A percentile compares a stretch with the other conserved stretches of the same genome.
phyloP scores from a whole-genome alignment of 768 basidiomycete species.

The Amanita molliuscula region DNA sequence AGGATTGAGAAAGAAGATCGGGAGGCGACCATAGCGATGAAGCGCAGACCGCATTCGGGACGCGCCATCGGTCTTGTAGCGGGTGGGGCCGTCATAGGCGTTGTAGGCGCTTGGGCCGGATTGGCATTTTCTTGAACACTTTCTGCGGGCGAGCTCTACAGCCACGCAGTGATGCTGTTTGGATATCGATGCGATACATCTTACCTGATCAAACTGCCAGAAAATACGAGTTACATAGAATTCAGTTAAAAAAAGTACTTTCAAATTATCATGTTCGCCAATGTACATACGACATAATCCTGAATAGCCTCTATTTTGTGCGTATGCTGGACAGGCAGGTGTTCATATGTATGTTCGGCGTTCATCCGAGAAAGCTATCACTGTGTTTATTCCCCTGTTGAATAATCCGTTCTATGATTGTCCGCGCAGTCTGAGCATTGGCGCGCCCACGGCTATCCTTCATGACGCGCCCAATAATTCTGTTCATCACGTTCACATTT shows the following conservation, averaged over 20 bases:
- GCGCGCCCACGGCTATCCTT: slow-evolving; percentile 68
- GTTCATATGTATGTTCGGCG: too few relatives aligned
- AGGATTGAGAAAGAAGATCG: slow-evolving; percentile 18
- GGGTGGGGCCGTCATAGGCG: slow-evolving; percentile 50
- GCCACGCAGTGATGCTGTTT: too few relatives aligned
- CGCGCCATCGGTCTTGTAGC: slow-evolving; percentile 19
- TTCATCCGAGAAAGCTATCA: too few relatives aligned
- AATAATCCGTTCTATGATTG: background rate
- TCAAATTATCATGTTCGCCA: too few relatives aligned
- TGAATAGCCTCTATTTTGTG: too few relatives aligned
- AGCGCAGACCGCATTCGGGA: slow-evolving; percentile 5
- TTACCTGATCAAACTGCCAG: too few relatives aligned
- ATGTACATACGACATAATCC: too few relatives aligned
- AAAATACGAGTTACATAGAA: background rate
- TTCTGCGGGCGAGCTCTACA: too few relatives aligned
- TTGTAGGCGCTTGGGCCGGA: slow-evolving; percentile 49
- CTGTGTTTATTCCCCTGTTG: background rate
- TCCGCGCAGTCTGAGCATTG: slow-evolving; percentile 40
- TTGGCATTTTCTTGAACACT: slow-evolving; percentile 32
- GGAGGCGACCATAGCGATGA: slow-evolving; percentile 13
- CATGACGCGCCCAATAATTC: slow-evolving; percentile 82
- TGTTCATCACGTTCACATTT: slow-evolving; percentile 68
- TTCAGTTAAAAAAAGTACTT: background rate
- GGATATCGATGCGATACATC: too few relatives aligned
- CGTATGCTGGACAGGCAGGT: too few relatives aligned